A percentile compares a stretch with the other conserved stretches of the same genome.
Evolutionary conservation across 352 stramenopile species (phyloP).

Genomic region (Thalassiosira hispida): DNA sequence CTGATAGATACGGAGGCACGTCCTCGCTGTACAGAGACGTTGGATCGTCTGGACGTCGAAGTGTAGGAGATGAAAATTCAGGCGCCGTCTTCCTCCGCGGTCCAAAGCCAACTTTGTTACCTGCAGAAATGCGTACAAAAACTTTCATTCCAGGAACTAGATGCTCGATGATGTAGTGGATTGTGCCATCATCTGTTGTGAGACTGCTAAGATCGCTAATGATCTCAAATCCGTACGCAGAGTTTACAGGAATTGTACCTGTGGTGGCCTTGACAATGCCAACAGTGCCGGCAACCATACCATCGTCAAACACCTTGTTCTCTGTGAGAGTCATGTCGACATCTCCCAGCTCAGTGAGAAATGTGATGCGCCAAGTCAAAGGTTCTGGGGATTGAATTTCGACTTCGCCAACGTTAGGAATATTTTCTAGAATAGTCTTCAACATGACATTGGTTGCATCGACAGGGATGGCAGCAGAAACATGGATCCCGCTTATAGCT

Average conservation of each 20-base stretch:
- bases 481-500: conserved; percentile 46
- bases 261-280: conserved; percentile 39
- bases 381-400: conserved; percentile 73
- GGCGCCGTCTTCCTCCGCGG: conserved; percentile 85
- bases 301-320: conserved; percentile 50
- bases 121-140: conserved; percentile 89
- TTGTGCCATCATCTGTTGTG: conserved; percentile 55
- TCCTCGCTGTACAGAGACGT: conserved; percentile 87
- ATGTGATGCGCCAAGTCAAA: conserved; percentile 67
- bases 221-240: conserved; percentile 67
- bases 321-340: conserved; percentile 46
- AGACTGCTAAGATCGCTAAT: conserved; percentile 41
- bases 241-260: conserved; percentile 55
- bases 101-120: conserved; percentile 91
- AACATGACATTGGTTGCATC: conserved; percentile 82
- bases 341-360: conserved; percentile 72
- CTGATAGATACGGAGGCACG: conserved; percentile 84
- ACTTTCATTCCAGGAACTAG: conserved; percentile 87
- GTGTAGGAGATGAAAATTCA: conserved; percentile 81
- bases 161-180: conserved; percentile 82
- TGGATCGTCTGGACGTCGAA: conserved; percentile 89
- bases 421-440: conserved; percentile 89
- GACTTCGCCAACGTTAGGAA: conserved; percentile 93
- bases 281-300: conserved; percentile 31
- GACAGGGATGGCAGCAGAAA: conserved; percentile 82